Base-by-base conservation (phyloP, 2,329 filamentous ascomycete species). In the Corniculantispora saksenae region DNA sequence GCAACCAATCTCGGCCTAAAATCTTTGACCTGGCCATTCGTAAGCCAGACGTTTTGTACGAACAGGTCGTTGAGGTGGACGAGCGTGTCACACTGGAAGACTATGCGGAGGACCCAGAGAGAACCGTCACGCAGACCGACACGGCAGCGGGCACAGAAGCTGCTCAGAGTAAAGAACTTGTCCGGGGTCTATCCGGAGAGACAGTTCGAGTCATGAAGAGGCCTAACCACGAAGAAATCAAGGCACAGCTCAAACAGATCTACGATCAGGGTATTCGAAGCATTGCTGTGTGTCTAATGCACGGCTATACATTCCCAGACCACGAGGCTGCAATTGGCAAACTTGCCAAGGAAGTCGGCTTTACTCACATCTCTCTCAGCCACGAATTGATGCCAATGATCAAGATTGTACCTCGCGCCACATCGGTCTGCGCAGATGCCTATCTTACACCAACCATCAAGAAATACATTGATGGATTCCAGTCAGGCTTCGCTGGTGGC, bases 31-130 rank as follows among this genome's bases (percentile, higher is more conserved):
- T 97, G 54, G 91, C 91, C 21, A 97, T 97, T 70, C 83, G 85
- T 70, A 93, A 94, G 74, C 93, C 94, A 0, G 93, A 97, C 70
- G 91, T 96, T 9, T 80, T 97, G 7, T 97, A 97, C 74, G 88
- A 93, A 72, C 83, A 83, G 57, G 93, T 97, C 0, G 82, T 97
- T n/a, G 94, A 97, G 79, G 84, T 97, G 50, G 91, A 96, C 67
- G 94, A 97, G 82, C 84, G 94, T 45, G 93, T 97, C 3, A 97
- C 94, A 0, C 80, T 97, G 13, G 93, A 97, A 74, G 93, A 97
- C 74, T 97, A 96, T 71, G 92, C 93, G 0, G 94, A 97, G 77
- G 92, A 97, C 73, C 94, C 93, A 0, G 82, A 86, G 71, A 82
- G 92, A 63, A 80, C 79, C 27, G 66, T 80, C 13, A 86, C 81